These are phyloP conservation scores for Hypoxylon sp. DNA, from an alignment of 2,329 filamentous ascomycete species.

Conservation along the genomic window DNA sequence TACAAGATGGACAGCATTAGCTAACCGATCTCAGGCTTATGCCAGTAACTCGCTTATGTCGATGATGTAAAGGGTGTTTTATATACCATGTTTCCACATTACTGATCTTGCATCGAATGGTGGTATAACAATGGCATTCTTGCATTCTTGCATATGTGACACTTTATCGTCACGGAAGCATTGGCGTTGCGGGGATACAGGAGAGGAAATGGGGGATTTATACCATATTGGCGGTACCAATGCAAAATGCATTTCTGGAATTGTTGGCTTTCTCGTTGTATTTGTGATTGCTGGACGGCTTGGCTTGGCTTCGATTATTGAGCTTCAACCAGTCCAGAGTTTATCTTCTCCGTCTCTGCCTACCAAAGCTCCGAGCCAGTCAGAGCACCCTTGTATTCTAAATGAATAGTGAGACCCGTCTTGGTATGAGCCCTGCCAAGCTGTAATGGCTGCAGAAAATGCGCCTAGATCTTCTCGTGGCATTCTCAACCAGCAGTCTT, in stretches of 20 bases:
- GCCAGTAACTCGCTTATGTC: conserved; percentile 86
- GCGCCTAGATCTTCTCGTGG: conserved; percentile 70
- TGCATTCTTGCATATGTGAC: conserved; percentile 50
- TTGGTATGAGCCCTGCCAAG: conserved; percentile 68
- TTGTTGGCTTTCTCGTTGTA: neutral
- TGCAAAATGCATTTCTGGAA: conserved; percentile 23
- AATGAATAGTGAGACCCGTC: conserved; percentile 64
- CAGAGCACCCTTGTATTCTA: conserved; percentile 68
- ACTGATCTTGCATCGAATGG: conserved; percentile 45
- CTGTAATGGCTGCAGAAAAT: conserved; percentile 74
- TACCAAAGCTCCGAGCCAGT: conserved; percentile 73
- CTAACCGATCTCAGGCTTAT: conserved; percentile 73
- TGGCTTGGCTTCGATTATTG: neutral
- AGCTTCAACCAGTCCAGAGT: conserved; percentile 63
- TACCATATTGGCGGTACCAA: conserved; percentile 43
- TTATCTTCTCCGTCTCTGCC: conserved; percentile 62
- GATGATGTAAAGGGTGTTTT: conserved; percentile 69
- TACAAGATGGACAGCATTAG: conserved; percentile 30
- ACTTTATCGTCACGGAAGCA: conserved; percentile 49
- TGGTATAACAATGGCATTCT: conserved; percentile 46
- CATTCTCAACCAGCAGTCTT: conserved; percentile 74
- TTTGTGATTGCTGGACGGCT: neutral
- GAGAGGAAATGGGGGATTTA: conserved; percentile 42
- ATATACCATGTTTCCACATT: conserved; percentile 40
- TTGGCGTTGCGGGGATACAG: conserved; percentile 51